Base-by-base conservation (phyloP, 345 rosid species). In the Citrus unshiu region DNA sequence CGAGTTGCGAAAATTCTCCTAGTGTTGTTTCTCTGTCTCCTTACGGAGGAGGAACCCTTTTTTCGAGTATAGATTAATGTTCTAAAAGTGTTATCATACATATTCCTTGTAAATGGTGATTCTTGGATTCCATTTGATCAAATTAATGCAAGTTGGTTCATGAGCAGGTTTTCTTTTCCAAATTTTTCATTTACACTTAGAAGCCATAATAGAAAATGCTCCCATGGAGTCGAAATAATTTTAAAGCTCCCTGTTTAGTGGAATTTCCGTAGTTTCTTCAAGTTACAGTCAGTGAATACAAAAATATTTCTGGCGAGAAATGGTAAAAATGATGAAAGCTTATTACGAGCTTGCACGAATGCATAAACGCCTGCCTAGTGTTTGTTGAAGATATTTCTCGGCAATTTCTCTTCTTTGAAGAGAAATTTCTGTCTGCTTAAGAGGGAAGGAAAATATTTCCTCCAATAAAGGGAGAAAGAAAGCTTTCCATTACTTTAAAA, bases 1-100 rank as follows among this genome's bases (percentile, higher is more conserved):
- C 30, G 73, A 70, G 57, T 68, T 16, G 35, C 62, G 73, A 68
- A 51, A 37, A 37, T 73, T 60, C 43, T 30, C 49, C 6, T 30
- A 30, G 29, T 59, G 59, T 43, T 65, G 67, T 22, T 62, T 18
- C 49, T 68, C 35, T 75, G 63, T 57, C 51, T 14, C 39, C 27
- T 81, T 58, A 30, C 80, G 22, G 37, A 63, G 72, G 74, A 70
- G 70, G 27, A 62, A 46, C 70, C 18, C 24, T 64, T 76, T 64
- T 75, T 77, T 75, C n/a, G 72, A 34, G 9, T 46, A 8, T 13
- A 64, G 54, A 54, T 59, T 19, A 30, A 70, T 18, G 70, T 14
- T 32, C 9, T 19, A 56, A 25, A 25, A 60, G 54, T 22, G 43
- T 30, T 49, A 25, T 29, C n/a, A 59, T 73, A 39, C 69, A 25